Base-by-base conservation (phyloP, 1,284 basidiomycete genomes). In the Malassezia nana region DNA sequence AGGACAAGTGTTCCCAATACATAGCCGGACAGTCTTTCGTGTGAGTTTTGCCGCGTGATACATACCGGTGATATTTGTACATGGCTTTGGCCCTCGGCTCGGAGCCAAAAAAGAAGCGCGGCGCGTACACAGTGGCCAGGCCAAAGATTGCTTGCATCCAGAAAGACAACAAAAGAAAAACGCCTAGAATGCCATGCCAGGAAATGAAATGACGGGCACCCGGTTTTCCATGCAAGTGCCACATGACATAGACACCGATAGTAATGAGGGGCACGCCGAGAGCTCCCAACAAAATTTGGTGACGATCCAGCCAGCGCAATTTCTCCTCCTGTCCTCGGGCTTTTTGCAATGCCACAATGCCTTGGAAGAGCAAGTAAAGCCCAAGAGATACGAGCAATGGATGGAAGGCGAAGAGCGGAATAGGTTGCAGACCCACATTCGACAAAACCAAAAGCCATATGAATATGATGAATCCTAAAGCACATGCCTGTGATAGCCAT, bases 61-160 rank as follows among this genome's bases (percentile, higher is more conserved):
- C 52, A n/a, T 44, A 54, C 52, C 52, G 31, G 28, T 55, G 52
- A 32, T 55, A 49, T 25, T 48, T 54, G 35, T 39, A 54, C 30
- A 54, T 40, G 25, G 38, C 29, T 25, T 48, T 47, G 9, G 52
- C 52, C 20, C 39, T 33, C 16, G 16, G n/a, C 31, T 33, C 29
- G 4, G 52, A 29, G 12, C 52, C 52, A 43, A 31, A 54, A n/a
- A 47, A 22, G 4, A 25, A 8, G 1, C 26, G 24, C 18, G 42
- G n/a, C 5, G 18, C 12, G 25, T 35, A 54, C 6, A 48, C 35
- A 12, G 30, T 40, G 10, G 46, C 30, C 12, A 32, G 6, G 31
- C 52, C 52, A 30, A 54, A 48, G 9, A 48, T 6, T 5, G 33
- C 38, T 31, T 54, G 52, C 4, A 38, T 7, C 52, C 52, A 54